Conservation (phyloP, 2,329 filamentous ascomycete genomes). For the Tolypocladium pustulatum region DNA sequence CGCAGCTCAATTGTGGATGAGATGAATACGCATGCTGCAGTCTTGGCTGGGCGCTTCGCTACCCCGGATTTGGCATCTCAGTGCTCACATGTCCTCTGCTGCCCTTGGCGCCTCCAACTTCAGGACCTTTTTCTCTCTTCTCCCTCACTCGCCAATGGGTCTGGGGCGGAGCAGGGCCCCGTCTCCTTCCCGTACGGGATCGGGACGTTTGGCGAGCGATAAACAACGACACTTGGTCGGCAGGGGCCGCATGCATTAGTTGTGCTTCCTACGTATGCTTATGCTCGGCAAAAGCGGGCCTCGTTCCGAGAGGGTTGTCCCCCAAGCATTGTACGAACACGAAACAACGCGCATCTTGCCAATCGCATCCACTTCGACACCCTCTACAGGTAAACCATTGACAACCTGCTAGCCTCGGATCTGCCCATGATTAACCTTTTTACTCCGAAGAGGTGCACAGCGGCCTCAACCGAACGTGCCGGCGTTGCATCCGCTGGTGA, state of each 20-base stretch:
- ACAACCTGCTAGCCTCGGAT: neutral
- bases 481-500: neutral
- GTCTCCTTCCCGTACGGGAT: neutral
- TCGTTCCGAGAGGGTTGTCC: neutral
- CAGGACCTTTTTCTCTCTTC: neutral
- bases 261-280: neutral
- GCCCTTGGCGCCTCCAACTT: neutral
- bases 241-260: neutral
- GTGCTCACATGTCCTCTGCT: neutral
- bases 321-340: neutral
- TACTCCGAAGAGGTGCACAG: neutral
- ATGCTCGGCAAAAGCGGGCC: neutral
- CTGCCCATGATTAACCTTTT: neutral
- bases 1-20: neutral
- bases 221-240: neutral
- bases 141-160: neutral
- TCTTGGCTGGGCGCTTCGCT: neutral
- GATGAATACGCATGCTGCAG: neutral
- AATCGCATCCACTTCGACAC: neutral
- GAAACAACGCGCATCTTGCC: neutral
- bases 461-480: neutral
- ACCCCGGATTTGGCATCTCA: neutral
- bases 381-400: neutral
- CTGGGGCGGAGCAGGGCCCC: neutral
- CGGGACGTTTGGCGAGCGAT: neutral